phyloP scores from a whole-genome alignment of 495 filamentous ascomycete genomes.

The Evernia prunastri region DNA sequence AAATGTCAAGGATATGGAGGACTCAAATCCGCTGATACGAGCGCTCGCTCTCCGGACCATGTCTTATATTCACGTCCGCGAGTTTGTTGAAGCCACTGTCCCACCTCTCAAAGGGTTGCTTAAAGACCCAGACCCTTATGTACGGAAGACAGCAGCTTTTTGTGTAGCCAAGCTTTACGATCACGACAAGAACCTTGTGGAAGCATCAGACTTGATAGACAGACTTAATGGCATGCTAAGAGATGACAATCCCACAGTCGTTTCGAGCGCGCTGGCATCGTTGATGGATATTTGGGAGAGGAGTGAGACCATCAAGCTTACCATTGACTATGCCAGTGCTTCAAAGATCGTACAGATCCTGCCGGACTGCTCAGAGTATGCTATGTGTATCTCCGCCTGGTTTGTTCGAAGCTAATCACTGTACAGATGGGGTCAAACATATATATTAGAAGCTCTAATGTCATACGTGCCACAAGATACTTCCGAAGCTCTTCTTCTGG shows the following conservation, averaged over 20 bases:
- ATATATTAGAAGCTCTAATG: slow-evolving; percentile 97
- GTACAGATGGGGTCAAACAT: slow-evolving; percentile 92
- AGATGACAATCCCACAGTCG: slow-evolving; percentile 96
- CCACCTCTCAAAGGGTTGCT: slow-evolving; percentile 77
- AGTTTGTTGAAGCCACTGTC: slow-evolving; percentile 90
- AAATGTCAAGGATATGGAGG: slow-evolving; percentile 74
- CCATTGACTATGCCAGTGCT: slow-evolving; percentile 93
- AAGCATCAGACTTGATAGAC: slow-evolving; percentile 86
- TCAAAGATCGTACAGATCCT: slow-evolving; percentile 97
- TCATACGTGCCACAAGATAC: slow-evolving; percentile 93
- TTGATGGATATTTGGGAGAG: slow-evolving; percentile 98
- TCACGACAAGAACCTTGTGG: slow-evolving; percentile 85
- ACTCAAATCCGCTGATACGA: slow-evolving; percentile 85
- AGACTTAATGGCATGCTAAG: slow-evolving; percentile 80
- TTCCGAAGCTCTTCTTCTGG: slow-evolving; percentile 77
- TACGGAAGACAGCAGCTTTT: slow-evolving; percentile 94
- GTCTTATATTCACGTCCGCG: slow-evolving; percentile 93
- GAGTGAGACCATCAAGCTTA: slow-evolving; percentile 94
- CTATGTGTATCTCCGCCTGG: no score
- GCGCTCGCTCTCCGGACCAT: slow-evolving; percentile 91
- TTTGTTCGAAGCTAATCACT: slow-evolving; percentile 30
- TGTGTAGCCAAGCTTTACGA: slow-evolving; percentile 97
- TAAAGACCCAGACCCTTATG: slow-evolving; percentile 86
- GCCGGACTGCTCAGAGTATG: slow-evolving; percentile 93
- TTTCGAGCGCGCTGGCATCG: slow-evolving; percentile 84